Conservation (phyloP, 2,329 filamentous ascomycete species). For the Cladosporium oxysporum region DNA sequence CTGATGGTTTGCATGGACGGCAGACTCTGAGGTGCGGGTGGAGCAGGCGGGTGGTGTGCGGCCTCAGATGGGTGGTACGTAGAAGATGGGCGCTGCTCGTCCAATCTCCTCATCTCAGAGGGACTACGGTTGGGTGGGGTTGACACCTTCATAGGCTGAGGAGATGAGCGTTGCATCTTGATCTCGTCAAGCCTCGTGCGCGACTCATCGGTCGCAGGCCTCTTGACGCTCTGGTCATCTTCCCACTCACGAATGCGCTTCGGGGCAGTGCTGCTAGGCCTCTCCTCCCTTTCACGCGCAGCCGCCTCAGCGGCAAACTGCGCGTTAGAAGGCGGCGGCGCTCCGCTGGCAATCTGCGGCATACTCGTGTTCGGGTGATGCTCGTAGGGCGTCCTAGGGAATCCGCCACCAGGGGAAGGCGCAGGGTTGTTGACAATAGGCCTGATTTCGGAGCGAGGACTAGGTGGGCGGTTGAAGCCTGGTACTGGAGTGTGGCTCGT, state of each 20-base stretch:
- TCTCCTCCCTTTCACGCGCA: slow-evolving; percentile 66
- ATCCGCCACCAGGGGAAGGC: slow-evolving; percentile 84
- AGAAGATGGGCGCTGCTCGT: slow-evolving; percentile 62
- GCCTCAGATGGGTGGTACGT: slow-evolving; percentile 90
- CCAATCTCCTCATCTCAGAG: slow-evolving; percentile 64
- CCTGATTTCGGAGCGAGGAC: slow-evolving; percentile 77
- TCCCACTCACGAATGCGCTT: slow-evolving; percentile 96
- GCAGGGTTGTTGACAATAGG: slow-evolving; percentile 78
- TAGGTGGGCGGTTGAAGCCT: slow-evolving; percentile 60
- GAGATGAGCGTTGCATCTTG: slow-evolving; percentile 66
- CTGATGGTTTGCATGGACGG: slow-evolving; percentile 48
- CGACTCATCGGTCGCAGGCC: slow-evolving; percentile 84
- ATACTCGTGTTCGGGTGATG: slow-evolving; percentile 67
- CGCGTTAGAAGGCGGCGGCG: slow-evolving; percentile 64
- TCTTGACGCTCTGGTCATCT: slow-evolving; percentile 71
- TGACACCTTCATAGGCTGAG: slow-evolving; percentile 47
- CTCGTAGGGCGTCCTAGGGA: slow-evolving; percentile 77
- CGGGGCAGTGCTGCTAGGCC: slow-evolving; percentile 74
- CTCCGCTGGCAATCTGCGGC: slow-evolving; percentile 66
- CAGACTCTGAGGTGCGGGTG: slow-evolving; percentile 43
- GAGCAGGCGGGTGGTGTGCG: slow-evolving; percentile 73
- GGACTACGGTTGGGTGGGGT: slow-evolving; percentile 78
- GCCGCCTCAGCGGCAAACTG: slow-evolving; percentile 64
- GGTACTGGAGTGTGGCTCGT: slow-evolving; percentile 57
- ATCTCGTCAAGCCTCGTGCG: slow-evolving; percentile 84